phyloP scores from a whole-genome alignment of 75 land plant species.

The Pseudotsuga menziesii region DNA sequence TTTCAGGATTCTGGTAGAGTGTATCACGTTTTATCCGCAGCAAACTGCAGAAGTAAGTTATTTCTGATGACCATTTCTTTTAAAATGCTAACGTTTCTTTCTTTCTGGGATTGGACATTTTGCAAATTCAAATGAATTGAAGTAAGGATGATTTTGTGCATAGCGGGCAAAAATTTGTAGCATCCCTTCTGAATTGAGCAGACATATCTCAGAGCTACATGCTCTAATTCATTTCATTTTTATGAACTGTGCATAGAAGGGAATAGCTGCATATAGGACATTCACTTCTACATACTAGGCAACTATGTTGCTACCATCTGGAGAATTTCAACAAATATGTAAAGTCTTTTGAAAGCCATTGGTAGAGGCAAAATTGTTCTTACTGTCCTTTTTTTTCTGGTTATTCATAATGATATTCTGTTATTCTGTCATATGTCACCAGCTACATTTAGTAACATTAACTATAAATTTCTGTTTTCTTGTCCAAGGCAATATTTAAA shows the following conservation, averaged over 20 bases:
- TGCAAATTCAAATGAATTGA: not conserved
- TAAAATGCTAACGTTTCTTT: not conserved
- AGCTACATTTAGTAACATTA: not conserved
- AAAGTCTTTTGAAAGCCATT: not conserved
- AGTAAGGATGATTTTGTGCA: not conserved
- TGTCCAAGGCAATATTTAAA: not conserved
- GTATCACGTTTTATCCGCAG: conserved; percentile 32
- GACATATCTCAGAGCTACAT: not conserved
- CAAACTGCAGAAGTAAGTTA: conserved; percentile 42
- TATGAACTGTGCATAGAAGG: not conserved
- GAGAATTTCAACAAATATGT: not conserved
- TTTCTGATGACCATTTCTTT: not conserved
- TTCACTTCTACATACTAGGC: not conserved
- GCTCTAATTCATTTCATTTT: not conserved
- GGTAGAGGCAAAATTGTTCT: not conserved
- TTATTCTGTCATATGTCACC: not conserved
- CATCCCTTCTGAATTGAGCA: not conserved
- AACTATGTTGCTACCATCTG: not conserved
- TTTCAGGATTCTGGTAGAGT: conserved; percentile 28
- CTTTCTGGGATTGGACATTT: not conserved
- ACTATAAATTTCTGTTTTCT: not conserved
- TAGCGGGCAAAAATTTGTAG: not conserved
- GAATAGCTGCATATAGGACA: not conserved
- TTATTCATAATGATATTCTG: not conserved
- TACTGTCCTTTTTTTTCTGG: not conserved